Conservation (phyloP, 2,329 filamentous ascomycete genomes). For the Fusarium pseudonygamai region DNA sequence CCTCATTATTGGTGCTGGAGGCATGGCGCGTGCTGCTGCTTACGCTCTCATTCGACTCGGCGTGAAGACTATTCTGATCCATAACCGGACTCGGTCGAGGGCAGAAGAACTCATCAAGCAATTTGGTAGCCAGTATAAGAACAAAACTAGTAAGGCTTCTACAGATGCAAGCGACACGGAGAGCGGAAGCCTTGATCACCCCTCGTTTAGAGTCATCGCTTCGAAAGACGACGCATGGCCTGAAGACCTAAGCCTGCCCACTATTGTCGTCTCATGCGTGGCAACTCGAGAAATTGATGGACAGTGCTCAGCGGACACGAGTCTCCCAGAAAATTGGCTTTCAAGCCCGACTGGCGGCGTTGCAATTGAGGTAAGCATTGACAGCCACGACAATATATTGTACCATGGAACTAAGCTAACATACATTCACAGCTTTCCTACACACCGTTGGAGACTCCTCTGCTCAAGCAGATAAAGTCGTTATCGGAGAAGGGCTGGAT, state of each 20-base stretch:
- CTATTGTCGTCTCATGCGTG: neutral
- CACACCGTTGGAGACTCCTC: neutral
- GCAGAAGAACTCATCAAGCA: neutral
- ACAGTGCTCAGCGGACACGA: neutral
- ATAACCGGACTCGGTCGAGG: neutral
- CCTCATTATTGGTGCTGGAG: neutral
- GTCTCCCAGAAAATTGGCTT: neutral
- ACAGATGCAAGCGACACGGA: fast-evolving
- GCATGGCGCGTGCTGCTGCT: constrained; percentile 5
- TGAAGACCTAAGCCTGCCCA: neutral
- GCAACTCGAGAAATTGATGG: neutral
- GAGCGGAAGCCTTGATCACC: neutral
- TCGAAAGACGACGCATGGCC: neutral
- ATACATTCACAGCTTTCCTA: neutral
- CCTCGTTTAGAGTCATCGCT: neutral
- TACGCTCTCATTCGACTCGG: neutral
- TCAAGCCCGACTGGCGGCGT: constrained; percentile 7
- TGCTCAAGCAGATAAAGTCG: neutral
- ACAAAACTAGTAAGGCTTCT: fast-evolving
- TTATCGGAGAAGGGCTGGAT: constrained; percentile 2
- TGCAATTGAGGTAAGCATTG: neutral
- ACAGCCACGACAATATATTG: fast-evolving
- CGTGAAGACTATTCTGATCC: neutral
- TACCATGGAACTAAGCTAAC: fast-evolving
- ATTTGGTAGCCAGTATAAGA: neutral